A percentile compares a stretch with the other conserved stretches of the same genome.
phyloP scores from a whole-genome alignment of 2,329 filamentous ascomycete genomes.

The Amauroascus verrucosus region DNA sequence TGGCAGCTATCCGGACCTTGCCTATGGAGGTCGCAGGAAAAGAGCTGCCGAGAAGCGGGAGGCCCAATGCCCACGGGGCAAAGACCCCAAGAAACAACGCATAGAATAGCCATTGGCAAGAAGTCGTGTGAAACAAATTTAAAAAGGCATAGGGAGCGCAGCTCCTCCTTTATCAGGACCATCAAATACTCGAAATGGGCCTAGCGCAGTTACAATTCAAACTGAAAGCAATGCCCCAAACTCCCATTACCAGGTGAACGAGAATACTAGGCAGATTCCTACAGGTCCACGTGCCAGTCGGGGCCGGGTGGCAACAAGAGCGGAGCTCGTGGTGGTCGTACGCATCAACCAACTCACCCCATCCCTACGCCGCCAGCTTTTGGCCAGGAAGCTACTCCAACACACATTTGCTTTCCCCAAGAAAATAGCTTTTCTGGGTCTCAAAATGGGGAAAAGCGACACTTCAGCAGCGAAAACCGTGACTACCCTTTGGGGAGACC shows the following conservation, averaged over 20 bases:
- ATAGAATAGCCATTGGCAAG: not conserved
- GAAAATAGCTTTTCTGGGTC: not conserved
- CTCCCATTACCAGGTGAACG: not conserved
- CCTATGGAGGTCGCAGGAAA: not conserved
- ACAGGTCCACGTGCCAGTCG: slow-evolving; percentile 2
- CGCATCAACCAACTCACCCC: not conserved
- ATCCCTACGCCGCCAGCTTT: not conserved
- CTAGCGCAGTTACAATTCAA: not conserved
- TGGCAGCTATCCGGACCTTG: not conserved
- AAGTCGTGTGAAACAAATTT: not conserved
- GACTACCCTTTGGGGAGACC: not conserved
- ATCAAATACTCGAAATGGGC: not conserved
- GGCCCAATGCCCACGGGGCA: not conserved
- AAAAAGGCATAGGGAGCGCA: not conserved
- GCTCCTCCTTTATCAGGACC: not conserved
- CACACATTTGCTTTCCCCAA: not conserved
- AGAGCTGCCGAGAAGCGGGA: not conserved
- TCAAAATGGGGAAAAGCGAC: not conserved
- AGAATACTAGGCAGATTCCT: not conserved
- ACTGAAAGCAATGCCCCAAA: not conserved
- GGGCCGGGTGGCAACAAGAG: not conserved
- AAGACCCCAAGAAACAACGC: not conserved
- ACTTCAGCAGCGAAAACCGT: not conserved
- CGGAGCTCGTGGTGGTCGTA: not conserved
- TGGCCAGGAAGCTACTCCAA: not conserved